Conservation (phyloP, 805 yeast genomes). For the Barnettozyma salicaria region DNA sequence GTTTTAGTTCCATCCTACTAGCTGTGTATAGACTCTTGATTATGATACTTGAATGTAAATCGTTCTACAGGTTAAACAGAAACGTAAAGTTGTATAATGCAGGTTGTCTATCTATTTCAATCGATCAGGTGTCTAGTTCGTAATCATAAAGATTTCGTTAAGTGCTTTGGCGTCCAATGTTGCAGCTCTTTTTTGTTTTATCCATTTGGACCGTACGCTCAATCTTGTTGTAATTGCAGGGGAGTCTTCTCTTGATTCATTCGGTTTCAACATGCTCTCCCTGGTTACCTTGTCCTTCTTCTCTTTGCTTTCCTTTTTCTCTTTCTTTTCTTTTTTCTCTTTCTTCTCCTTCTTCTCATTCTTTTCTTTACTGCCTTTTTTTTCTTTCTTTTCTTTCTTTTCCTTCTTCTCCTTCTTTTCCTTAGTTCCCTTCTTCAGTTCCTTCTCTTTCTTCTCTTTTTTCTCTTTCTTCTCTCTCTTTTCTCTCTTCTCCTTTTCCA, state of each 20-base stretch:
- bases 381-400: conserved; percentile 25
- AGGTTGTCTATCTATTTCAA: not conserved
- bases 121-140: conserved; percentile 30
- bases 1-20: conserved; percentile 15
- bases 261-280: conserved; percentile 38
- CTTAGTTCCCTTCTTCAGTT: conserved; percentile 23
- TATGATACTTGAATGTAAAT: not conserved
- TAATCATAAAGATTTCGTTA: conserved; percentile 88
- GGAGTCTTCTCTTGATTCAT: conserved; percentile 25
- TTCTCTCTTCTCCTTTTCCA: conserved; percentile 26
- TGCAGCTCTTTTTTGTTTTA: conserved; percentile 85
- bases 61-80: not conserved
- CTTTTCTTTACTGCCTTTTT: conserved; percentile 28
- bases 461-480: conserved; percentile 28
- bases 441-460: conserved; percentile 23
- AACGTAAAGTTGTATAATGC: not conserved
- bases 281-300: conserved; percentile 31
- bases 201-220: conserved; percentile 81
- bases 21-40: not conserved
- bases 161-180: conserved; percentile 84
- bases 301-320: conserved; percentile 26
- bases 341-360: conserved; percentile 26
- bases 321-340: conserved; percentile 27
- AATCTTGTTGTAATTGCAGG: conserved; percentile 46
- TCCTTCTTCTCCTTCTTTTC: conserved; percentile 26